Base-by-base conservation (phyloP, 768 basidiomycete genomes). In the Tylopilus felleus region DNA sequence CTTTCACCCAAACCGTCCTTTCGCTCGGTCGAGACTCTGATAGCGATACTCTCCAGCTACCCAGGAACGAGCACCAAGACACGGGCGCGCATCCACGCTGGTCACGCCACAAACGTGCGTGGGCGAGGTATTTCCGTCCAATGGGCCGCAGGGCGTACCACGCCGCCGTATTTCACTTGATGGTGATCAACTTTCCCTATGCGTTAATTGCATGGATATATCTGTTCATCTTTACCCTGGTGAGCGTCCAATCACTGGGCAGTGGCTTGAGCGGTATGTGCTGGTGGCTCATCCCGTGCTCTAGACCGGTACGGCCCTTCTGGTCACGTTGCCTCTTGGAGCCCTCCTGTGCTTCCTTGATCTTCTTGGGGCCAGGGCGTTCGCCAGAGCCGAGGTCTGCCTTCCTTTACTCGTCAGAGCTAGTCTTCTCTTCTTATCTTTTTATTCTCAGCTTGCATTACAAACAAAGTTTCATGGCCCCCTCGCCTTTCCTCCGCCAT, bases 251-350 rank as follows among this genome's bases (percentile, higher is more conserved):
- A n/a, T 40, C 6, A 39, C 41, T 46, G 22, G 51, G 51, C 51
- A 38, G 35, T 48, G 33, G 23, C 38, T 44, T 47, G 52, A 53
- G 55, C 53, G 23, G 31, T 47, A 54, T 50, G 49, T 25, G 56
- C 59, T 38, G 51, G 51, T 58, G 52, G 58, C 61, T 70, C 36
- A 62, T 52, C 21, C 35, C 40, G 1, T 25, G 44, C 25, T 58
- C 52, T 59, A 92, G 89, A 79, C 84, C 1, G 90, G 90, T 12
- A 92, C 90, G 23, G 89, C 85, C 0, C 77, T 90, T 14, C 78
- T 93, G n/a, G 77, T 92, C 63, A 85, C 86, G 0, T 77, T 92
- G 5, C 90, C 90, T 2, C 71, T 93, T 17, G 90, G 90, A 13
- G 85, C 85, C 2, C 72, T 91, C 10, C 72, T 91, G 17, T 90